Conservation (phyloP, 192 early-diverging fungal genomes). For the Backusella mclennaniae region DNA sequence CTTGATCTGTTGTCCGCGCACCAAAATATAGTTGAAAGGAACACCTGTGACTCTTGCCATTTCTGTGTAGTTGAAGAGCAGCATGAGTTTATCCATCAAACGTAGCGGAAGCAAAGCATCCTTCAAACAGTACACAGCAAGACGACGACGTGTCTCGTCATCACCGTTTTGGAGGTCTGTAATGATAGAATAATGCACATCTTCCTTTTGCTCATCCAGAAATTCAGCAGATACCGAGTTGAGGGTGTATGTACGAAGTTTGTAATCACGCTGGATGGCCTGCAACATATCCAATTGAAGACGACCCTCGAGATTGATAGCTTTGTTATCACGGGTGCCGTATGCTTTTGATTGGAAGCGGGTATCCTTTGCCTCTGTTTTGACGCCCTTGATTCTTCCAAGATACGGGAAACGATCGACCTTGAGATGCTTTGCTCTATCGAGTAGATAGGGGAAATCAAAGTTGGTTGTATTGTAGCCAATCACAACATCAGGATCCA, state of each 20-base stretch:
- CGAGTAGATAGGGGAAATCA: constrained; percentile 95
- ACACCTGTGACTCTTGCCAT: constrained; percentile 99
- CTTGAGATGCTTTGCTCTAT: constrained; percentile 78
- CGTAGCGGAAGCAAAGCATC: constrained; percentile 94
- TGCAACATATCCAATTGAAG: constrained; percentile 92
- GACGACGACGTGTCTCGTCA: constrained; percentile 87
- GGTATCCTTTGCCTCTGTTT: constrained; percentile 75
- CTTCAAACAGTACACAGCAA: constrained; percentile 97
- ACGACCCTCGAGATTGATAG: constrained; percentile 87
- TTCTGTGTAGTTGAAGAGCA: constrained; percentile 94
- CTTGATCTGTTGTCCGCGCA: constrained; percentile 96
- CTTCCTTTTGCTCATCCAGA: constrained; percentile 97
- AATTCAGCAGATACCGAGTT: constrained; percentile 97
- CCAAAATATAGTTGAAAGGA: constrained; percentile 90
- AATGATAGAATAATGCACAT: constrained; percentile 98
- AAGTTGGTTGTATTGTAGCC: constrained; percentile 98
- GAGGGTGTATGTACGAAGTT: constrained; percentile 91
- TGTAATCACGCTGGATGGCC: constrained; percentile 95
- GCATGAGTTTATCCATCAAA: constrained; percentile 97
- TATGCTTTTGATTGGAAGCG: constrained; percentile 92
- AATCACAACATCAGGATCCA: constrained; percentile 92
- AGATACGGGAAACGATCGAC: constrained; percentile 80
- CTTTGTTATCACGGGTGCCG: constrained; percentile 90
- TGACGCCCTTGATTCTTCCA: constrained; percentile 60
- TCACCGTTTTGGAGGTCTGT: constrained; percentile 96